Base-by-base conservation (phyloP, 2,329 filamentous ascomycete genomes). In the Apiospora pterosperma region DNA sequence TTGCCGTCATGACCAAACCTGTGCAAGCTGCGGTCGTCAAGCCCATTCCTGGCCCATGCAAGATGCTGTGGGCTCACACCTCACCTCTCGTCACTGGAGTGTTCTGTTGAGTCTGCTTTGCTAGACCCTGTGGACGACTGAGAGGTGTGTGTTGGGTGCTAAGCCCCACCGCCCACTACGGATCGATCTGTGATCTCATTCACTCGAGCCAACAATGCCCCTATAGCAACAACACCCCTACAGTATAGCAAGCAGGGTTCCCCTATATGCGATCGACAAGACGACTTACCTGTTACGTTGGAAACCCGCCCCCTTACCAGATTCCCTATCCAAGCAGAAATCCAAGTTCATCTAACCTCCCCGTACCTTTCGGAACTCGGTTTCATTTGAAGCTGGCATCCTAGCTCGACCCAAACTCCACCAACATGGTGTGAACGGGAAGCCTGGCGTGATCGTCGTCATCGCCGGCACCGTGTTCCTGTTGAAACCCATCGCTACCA, bases 331-430 rank as follows among this genome's bases (percentile, higher is more conserved):
- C 48, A n/a, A 34, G 28, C 48, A 55, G 48, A 31, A 55, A 34
- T 12, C 19, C 25, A 34, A 34, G 28, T 55, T 55, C 48, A 55
- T 55, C 48, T 55, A 25, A 55, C 48, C 48, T 34, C 28, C 14
- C 48, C 48, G 48, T 55, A 55, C 48, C 48, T 55, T 55, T 55
- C 48, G 48, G 48, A 55, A 55, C 48, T 55, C 48, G 48, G 48
- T 55, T 55, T 55, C 28, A 28, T 55, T 34, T 25, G 14, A 28
- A 55, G 48, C 48, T 55, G 48, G 48, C 25, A 55, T 55, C 48
- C 28, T 34, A n/a, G 48, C 48, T 34, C 19, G 48, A 34, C 28
- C 16, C 25, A 31, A 10, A 23, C 48, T 55, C 48, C 48, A 55
- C 48, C 28, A 34, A 19, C 48, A 55, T 34, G 48, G 28, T 25